These are phyloP conservation scores for Corylus americana DNA, from an alignment of 306 rosid genomes.

Conservation along the genomic window DNA sequence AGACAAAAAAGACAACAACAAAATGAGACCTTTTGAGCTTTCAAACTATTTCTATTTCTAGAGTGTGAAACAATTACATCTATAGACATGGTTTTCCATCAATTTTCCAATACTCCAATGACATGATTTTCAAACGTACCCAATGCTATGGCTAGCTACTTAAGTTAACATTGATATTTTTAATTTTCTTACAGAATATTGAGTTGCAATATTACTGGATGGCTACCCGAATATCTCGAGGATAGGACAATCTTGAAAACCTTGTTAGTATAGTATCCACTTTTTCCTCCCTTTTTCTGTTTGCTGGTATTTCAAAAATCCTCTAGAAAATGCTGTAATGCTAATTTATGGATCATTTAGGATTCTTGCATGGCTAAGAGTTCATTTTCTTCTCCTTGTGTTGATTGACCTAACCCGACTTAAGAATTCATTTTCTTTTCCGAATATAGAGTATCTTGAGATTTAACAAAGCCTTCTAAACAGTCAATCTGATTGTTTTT, in stretches of 20 bases:
- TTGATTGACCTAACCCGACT: background rate
- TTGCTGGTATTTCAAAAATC: background rate
- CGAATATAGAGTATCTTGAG: no score
- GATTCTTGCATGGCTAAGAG: background rate
- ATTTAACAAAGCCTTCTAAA: no score
- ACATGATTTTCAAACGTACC: background rate
- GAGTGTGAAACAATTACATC: no score
- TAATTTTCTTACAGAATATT: slow-evolving; percentile 46
- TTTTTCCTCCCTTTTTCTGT: background rate
- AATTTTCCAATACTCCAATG: background rate
- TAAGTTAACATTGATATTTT: slow-evolving; percentile 9
- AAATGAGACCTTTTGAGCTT: no score
- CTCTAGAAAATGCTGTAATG: background rate
- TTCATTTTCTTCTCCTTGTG: background rate
- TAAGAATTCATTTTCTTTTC: no score
- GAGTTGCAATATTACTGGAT: slow-evolving; percentile 71
- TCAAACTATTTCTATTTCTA: no score
- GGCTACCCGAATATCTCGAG: background rate
- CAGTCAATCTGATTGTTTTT: no score
- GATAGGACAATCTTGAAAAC: slow-evolving; percentile 27
- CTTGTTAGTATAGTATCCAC: slow-evolving; percentile 40
- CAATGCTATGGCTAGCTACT: background rate
- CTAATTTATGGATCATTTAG: background rate
- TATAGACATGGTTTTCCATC: no score
- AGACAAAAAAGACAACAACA: no score